Percentiles rank a stretch among this genome's conserved stretches.
phyloP scores from a whole-genome alignment of 306 rosid species.

The Delonix regia region DNA sequence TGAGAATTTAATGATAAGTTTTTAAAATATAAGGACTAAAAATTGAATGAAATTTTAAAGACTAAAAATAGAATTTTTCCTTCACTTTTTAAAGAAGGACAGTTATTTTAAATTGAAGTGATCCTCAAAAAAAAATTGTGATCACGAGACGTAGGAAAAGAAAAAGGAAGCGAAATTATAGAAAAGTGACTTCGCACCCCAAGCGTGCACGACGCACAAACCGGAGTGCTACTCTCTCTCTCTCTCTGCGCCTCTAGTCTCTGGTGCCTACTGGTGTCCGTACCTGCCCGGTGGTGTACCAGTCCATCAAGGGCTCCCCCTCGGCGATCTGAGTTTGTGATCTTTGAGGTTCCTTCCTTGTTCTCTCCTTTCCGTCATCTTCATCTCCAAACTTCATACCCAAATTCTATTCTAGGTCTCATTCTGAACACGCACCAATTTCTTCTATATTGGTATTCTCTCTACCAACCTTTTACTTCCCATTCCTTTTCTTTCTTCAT shows the following conservation, averaged over 20 bases:
- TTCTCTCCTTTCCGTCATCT: background rate
- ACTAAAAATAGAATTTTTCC: too few species aligned
- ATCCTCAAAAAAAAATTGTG: too few species aligned
- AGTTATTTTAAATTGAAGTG: too few species aligned
- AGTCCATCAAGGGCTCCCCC: too few species aligned
- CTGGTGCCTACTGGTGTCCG: background rate
- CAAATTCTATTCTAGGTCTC: background rate
- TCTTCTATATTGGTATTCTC: background rate
- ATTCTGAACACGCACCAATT: background rate
- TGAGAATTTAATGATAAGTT: too few species aligned
- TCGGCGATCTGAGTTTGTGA: background rate
- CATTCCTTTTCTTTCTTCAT: slow-evolving; percentile 8
- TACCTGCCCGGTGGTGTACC: background rate
- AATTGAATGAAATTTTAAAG: too few species aligned
- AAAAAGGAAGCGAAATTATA: background rate
- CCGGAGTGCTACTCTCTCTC: background rate
- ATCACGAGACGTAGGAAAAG: too few species aligned
- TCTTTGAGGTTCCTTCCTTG: background rate
- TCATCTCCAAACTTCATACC: background rate
- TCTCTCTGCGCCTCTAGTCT: background rate
- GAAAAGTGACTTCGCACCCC: background rate
- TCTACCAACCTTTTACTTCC: background rate
- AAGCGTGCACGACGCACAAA: background rate
- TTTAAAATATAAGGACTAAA: too few species aligned
- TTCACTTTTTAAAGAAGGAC: too few species aligned